Base-by-base conservation (phyloP, 768 basidiomycete species). In the Auricularia cornea region DNA sequence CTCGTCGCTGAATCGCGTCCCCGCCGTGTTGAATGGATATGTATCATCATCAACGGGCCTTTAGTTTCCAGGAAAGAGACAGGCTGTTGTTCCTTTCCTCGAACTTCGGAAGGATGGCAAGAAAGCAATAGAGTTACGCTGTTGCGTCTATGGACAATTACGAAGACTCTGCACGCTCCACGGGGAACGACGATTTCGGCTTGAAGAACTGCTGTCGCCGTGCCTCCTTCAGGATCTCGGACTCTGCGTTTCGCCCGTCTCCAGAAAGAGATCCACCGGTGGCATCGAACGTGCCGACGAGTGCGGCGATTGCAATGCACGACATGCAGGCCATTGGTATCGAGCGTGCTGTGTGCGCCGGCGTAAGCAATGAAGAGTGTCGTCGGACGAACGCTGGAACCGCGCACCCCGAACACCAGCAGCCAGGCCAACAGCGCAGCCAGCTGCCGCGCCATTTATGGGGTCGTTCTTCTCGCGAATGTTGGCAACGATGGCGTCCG, bases 401-500 rank as follows among this genome's bases (percentile, higher is more conserved):
- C 28, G 12, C 83, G 44, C 69, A 93, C 92, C 82, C 79, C 91
- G 83, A 63, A 95, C 75, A 61, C 94, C 94, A 32, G 92, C 92
- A 66, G 96, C 76, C 76, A 96, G 93, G 56, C 94, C 94, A 60
- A 94, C 94, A 59, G 94, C 94, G 77, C 94, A 96, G 62, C 89
- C 94, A 62, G 90, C 94, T 60, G 85, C 84, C 56, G 88, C 88
- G 59, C 90, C 89, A 69, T 94, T 97, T 65, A 90, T 69, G 48
- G 88, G 80, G 72, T 98, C 95, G 66, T 92, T 81, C 67, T 78
- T 85, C 74, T 85, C 81, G 62, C 94, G 84, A 65, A 85, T 77
- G 75, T 98, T 98, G 62, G 92, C 91, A 26, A 91, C 84, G 31
- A 81, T 76, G 5, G 90, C 80, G 73, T 96, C 92, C 1, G 90